These are phyloP conservation scores for Grosmannia serpens DNA, from an alignment of 2,329 filamentous ascomycete genomes.

Conservation along the genomic window DNA sequence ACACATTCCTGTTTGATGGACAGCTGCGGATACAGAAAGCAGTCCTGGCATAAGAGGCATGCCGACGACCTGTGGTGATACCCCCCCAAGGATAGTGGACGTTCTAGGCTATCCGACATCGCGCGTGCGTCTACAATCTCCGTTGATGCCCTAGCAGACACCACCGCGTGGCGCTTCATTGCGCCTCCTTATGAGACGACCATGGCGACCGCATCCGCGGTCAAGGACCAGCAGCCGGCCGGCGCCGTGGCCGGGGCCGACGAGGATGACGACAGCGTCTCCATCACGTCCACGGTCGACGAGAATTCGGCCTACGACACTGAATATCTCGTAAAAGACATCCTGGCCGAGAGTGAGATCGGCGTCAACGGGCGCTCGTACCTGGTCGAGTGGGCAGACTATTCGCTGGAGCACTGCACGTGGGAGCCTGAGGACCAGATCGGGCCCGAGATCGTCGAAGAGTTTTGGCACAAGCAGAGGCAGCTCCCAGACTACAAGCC, in stretches of 20 bases:
- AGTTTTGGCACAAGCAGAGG: slow-evolving; percentile 32
- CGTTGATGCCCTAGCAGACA: no score
- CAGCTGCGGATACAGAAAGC: no score
- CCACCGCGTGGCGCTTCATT: no score
- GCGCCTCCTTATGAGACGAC: background rate
- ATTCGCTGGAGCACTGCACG: slow-evolving; percentile 41
- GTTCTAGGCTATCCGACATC: no score
- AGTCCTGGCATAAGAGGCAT: no score
- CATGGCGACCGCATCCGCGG: background rate
- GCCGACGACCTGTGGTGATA: no score
- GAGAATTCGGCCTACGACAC: slow-evolving; percentile 24
- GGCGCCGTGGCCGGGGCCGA: slow-evolving; percentile 4
- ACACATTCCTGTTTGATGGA: background rate
- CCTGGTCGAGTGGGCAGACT: slow-evolving; percentile 54
- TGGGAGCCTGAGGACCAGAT: slow-evolving; percentile 42
- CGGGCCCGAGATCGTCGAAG: slow-evolving; percentile 21
- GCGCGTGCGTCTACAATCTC: no score
- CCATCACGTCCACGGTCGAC: slow-evolving; percentile 39
- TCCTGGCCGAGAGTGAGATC: slow-evolving; percentile 34
- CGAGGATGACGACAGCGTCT: slow-evolving; percentile 39
- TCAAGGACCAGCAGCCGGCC: background rate
- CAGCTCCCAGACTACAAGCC: slow-evolving; percentile 19
- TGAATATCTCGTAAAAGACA: slow-evolving; percentile 42
- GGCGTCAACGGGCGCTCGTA: slow-evolving; percentile 30
- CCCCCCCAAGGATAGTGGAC: no score